Evolutionary conservation across 1,139 yeast species (phyloP), one percentile per base, ranked within the genome.

Genomic region (Geotrichum carabidarum): DNA sequence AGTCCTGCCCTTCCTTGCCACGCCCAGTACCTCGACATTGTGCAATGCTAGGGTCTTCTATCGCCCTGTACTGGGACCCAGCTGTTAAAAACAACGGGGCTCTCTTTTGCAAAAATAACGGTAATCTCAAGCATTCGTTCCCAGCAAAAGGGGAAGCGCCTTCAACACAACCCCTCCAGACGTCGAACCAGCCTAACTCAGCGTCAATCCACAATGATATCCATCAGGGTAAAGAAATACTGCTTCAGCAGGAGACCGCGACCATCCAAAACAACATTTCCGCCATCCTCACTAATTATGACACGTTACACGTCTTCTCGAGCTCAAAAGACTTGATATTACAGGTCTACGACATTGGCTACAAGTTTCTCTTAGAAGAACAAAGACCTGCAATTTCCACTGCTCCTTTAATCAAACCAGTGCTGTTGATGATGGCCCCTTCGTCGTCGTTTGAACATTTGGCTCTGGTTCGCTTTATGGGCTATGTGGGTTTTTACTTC

Each of bases 21-120:
- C 37, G 3, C 14, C 14, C 37, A n/a, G 14, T 34, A 11, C 37
- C 6, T 6, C 6, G 14, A 11, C 37, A 34, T 34, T 12, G 14
- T 12, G 37, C 31, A 18, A 44, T 44, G 49, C 31, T 34, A 37
- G 51, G 43, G 37, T 51, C 46, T 35, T 18, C 48, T n/a, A 34
- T 43, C 14, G 57, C 54, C 44, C 30, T 54, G n/a, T 54, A 54
- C 44, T 54, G 54, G 54, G 57, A 54, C 31, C 53, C 57, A 11
- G 32, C 41, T 35, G 47, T 50, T n/a, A 27, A 12, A 9, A 42
- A 46, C 15, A 50, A 54, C 47, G 51, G 51, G 9, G 11, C 40
- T 11, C 49, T 44, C 22, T 22, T 30, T 14, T 44, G 37, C 31
- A 9, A 34, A 2, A 17, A 38, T 37, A 22, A 12, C 27, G 22